These are phyloP conservation scores for Chamaenerion angustifolium DNA, from an alignment of 345 rosid genomes.

Conservation along the genomic window DNA sequence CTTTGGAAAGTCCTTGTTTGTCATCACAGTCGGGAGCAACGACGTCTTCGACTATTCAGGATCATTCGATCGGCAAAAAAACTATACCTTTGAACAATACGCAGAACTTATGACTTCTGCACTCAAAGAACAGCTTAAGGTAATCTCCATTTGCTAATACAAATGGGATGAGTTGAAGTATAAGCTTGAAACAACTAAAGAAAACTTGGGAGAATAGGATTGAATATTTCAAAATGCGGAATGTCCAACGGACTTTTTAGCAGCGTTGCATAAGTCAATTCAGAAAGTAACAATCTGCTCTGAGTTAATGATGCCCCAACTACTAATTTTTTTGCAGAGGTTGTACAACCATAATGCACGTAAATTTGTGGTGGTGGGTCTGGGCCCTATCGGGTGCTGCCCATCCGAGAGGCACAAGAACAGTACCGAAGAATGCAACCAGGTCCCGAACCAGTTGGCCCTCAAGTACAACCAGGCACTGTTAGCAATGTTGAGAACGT, in stretches of 20 bases:
- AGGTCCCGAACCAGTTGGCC: slow-evolving; percentile 25
- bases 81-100: slow-evolving; percentile 9
- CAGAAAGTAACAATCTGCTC: no score
- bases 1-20: slow-evolving; percentile 10
- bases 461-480: slow-evolving; percentile 32
- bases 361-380: slow-evolving; percentile 38
- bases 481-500: slow-evolving; percentile 20
- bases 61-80: slow-evolving; percentile 4
- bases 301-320: no score
- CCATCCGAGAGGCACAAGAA: slow-evolving; percentile 34
- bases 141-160: neutral
- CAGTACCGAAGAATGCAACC: slow-evolving; percentile 27
- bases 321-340: slow-evolving; percentile 17
- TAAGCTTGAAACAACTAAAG: no score
- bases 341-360: slow-evolving; percentile 31
- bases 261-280: no score
- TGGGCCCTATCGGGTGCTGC: slow-evolving; percentile 39
- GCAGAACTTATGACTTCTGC: slow-evolving; percentile 10
- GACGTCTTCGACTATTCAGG: slow-evolving; percentile 13
- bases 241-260: no score
- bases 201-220: no score
- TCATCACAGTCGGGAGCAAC: slow-evolving; percentile 13
- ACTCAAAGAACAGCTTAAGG: slow-evolving; percentile 10
- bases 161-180: no score
- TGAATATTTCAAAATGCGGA: no score